Evolutionary conservation across 208 protist genomes (phyloP), one percentile per base, ranked within the genome.

Genomic region (Acanthamoeba healyi): DNA sequence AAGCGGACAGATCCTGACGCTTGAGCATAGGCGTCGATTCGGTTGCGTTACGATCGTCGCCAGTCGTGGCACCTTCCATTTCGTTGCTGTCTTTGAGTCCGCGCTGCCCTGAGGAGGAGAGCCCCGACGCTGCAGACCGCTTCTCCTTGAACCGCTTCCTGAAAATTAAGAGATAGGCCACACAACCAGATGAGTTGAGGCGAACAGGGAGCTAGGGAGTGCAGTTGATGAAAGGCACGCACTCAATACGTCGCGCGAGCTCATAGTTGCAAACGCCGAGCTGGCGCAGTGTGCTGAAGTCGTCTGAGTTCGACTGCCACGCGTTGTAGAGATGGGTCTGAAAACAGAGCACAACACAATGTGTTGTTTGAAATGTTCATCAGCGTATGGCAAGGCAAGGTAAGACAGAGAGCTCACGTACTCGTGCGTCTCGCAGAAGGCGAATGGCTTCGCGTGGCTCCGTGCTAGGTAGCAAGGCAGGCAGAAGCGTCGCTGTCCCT

Each of bases 261-360:
- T 88, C 79, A 26, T 38, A 63, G 51, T 88, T 88, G 29, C 79
- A 88, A 14, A 88, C 49, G 42, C 46, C 79, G 9, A 88, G 34
- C 32, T 88, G 79, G 2, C 42, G 36, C n/a, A 88, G 46, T 6
- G 79, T 40, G 29, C 51, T 88, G 19, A 88, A 88, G 79, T 88
- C 79, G 49, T 88, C 79, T 15, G 79, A 54, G 49, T 88, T 88
- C 29, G 79, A 88, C 17, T 88, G 22, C 79, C 79, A 88, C 1
- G 79, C 51, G 6, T 88, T 26, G 79, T 36, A 88, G 22, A 88
- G 29, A 17, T 88, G 70, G 7, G 70, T 79, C 70, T 88, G 44
- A 36, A 22, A 15, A n/a, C 19, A 5, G 15, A 58, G 12, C 54
- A 29, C 54, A 19, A 10, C 14, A 24, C 49, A 19, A 10, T 1